phyloP scores from a whole-genome alignment of 805 yeast species.

The Kurtzmaniella cleridarum region DNA sequence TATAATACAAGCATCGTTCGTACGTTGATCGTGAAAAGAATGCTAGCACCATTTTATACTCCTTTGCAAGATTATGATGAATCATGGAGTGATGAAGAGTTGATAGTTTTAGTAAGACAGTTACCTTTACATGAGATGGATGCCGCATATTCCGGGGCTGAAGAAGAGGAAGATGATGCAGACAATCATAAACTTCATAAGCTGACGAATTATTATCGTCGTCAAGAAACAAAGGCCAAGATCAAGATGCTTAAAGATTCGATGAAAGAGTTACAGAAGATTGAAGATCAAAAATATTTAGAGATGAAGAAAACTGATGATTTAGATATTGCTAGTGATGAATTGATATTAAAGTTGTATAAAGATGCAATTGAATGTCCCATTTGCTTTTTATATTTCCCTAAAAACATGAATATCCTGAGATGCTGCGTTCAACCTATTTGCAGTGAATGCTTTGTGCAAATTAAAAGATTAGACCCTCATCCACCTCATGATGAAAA shows the following conservation, averaged over 20 bases:
- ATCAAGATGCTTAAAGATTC: conserved; percentile 33
- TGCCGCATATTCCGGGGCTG: conserved; percentile 44
- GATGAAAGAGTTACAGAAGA: conserved; percentile 24
- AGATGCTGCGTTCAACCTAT: conserved; percentile 91
- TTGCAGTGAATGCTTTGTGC: conserved; percentile 95
- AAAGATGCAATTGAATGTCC: conserved; percentile 80
- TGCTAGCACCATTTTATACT: conserved; percentile 83
- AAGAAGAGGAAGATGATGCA: conserved; percentile 49
- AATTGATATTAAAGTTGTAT: conserved; percentile 56
- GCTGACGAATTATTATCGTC: conserved; percentile 38
- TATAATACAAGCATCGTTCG: conserved; percentile 73
- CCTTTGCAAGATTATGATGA: conserved; percentile 80
- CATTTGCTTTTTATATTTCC: conserved; percentile 85
- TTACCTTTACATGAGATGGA: conserved; percentile 54
- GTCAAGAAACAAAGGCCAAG: conserved; percentile 45
- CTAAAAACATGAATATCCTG: conserved; percentile 68
- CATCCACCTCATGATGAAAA: conserved; percentile 82
- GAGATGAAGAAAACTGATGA: conserved; percentile 18
- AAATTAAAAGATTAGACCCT: conserved; percentile 85
- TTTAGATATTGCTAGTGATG: conserved; percentile 33
- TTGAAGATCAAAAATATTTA: conserved; percentile 31
- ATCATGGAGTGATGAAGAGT: conserved; percentile 65
- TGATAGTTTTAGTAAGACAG: conserved; percentile 44
- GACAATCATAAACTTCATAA: conserved; percentile 55
- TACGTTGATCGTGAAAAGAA: conserved; percentile 59